Conservation (phyloP, 495 filamentous ascomycete species). For the Thermothielavioides terrestris region DNA sequence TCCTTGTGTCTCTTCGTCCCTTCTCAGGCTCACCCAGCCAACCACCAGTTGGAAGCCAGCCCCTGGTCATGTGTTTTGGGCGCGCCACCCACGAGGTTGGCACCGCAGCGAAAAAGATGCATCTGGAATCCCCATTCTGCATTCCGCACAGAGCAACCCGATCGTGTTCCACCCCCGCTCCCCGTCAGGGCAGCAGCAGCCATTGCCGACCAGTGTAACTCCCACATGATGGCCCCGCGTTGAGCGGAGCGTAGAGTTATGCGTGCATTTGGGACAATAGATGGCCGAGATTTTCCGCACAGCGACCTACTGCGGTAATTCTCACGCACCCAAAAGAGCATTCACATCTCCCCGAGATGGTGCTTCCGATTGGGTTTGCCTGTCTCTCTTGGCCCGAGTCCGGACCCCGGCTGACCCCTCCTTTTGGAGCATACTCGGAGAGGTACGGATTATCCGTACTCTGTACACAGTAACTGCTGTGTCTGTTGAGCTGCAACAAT, state of each 20-base stretch:
- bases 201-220: background rate
- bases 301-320: background rate
- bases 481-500: too few relatives aligned
- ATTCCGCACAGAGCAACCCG: background rate
- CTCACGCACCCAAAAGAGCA: background rate
- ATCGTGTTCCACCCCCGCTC: background rate
- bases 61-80: conserved; percentile 4
- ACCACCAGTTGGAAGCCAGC: conserved; percentile 6
- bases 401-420: conserved; percentile 6
- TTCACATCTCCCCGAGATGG: background rate
- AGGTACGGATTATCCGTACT: too few relatives aligned
- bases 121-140: too few relatives aligned
- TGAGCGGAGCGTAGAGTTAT: background rate
- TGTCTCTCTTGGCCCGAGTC: conserved; percentile 1
- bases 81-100: background rate
- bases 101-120: background rate
- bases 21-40: background rate
- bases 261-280: background rate
- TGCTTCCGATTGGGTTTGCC: background rate
- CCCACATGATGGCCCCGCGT: background rate
- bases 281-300: conserved; percentile 10
- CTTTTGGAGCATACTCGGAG: too few relatives aligned
- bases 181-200: background rate
- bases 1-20: conserved; percentile 6
- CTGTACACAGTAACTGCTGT: too few relatives aligned